Evolutionary conservation across 306 rosid genomes (phyloP), one percentile per base, ranked within the genome.

Genomic region (Fagus crenata): DNA sequence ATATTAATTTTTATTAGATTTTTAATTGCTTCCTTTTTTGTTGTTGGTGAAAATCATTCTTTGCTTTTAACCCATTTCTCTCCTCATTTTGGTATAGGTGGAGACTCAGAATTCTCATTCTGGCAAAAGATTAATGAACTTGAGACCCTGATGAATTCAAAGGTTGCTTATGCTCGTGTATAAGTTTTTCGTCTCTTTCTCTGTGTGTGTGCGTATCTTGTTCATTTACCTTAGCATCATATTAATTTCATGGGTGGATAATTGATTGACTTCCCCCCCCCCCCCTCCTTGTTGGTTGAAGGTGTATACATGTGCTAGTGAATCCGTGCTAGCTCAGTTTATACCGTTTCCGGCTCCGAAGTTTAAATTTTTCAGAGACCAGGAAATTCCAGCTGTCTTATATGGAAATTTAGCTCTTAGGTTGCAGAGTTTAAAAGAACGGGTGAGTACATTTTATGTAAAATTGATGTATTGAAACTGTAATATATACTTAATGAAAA

Each of bases 261-360:
- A 51, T 60, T 74, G 51, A 49, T 54, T 40, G 51, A 67, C 76
- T 22, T 72, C 33, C 61, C 36, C 55, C 41, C 70, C 41, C 70
- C 74, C 1, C 39, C 33, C 36, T 22, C 18, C 4, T 49, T 76
- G 78, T 77, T 3, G 72, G 74, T 72, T 86, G 84, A 76, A 93
- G 98, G 97, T 95, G 18, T 92, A 90, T 74, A 95, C 98, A 8
- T 89, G 93, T 84, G 81, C 53, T 46, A 85, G 80, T 81, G 98
- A 88, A 86, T 90, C 89, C 53, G 92, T 81, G 79, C 77, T 95
- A 54, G 71, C 92, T 14, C 61, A 88, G 86, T 87, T 77, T 80
- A 79, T 90, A 49, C 96, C 96, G 35, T 70, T 83, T 33, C 84
- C 97, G 3, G 87, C 90, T 39, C 89, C 96, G 0, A 92, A 90